These are phyloP conservation scores for Aegle marmelos DNA, from an alignment of 345 rosid species.

Conservation along the genomic window DNA sequence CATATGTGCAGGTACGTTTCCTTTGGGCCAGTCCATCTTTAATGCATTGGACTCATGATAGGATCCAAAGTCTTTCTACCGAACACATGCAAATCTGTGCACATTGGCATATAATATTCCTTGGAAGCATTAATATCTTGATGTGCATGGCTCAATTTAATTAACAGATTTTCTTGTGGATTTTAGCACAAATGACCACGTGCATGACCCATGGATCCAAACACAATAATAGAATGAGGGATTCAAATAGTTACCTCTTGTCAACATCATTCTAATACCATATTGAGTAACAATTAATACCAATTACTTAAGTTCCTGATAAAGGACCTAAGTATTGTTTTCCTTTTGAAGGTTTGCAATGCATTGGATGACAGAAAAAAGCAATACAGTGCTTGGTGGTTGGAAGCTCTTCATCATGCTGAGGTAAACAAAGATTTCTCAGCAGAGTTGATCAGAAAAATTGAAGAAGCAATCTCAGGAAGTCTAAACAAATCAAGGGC, in stretches of 20 bases:
- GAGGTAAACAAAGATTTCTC: slow-evolving; percentile 63
- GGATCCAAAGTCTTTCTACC: not conserved
- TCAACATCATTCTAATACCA: too few relatives aligned
- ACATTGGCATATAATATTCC: not conserved
- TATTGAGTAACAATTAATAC: too few relatives aligned
- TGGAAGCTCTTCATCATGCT: slow-evolving; percentile 65
- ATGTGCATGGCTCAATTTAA: too few relatives aligned
- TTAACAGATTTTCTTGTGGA: not conserved
- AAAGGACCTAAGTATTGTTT: not conserved
- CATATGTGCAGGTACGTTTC: slow-evolving; percentile 61
- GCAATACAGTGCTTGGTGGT: slow-evolving; percentile 72
- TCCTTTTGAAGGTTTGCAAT: slow-evolving; percentile 56
- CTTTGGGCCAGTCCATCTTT: not conserved
- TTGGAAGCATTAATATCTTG: not conserved
- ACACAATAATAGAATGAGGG: not conserved
- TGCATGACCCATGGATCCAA: not conserved
- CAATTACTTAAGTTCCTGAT: too few relatives aligned
- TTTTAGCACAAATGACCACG: not conserved
- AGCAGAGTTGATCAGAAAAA: slow-evolving; percentile 70
- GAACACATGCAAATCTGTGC: not conserved
- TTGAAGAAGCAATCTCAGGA: slow-evolving; percentile 78
- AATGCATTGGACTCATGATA: not conserved
- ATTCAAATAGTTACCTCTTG: not conserved
- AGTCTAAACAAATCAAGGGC: slow-evolving; percentile 53
- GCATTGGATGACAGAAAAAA: slow-evolving; percentile 39